phyloP scores from a whole-genome alignment of 23 red algal species.

The Agarophyton chilense region DNA sequence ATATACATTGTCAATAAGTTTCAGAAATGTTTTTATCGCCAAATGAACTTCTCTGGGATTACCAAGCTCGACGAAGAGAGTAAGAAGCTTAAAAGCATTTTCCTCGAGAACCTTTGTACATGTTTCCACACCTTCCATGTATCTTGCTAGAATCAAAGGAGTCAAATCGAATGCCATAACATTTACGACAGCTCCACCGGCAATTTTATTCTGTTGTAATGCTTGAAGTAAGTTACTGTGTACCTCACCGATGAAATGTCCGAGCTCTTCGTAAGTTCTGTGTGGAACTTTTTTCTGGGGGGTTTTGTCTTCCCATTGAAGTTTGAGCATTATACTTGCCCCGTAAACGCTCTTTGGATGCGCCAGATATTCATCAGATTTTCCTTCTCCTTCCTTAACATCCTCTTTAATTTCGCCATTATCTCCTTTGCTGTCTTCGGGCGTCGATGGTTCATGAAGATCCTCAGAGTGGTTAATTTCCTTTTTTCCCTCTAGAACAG shows the following conservation, averaged over 20 bases:
- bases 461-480: neutral
- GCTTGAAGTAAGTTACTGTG: neutral
- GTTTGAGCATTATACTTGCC: constrained; percentile 61
- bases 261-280: constrained; percentile 39
- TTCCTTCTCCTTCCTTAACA: neutral
- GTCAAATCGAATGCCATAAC: constrained; percentile 49
- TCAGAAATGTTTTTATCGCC: constrained; percentile 35
- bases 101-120: constrained; percentile 3
- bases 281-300: constrained; percentile 52
- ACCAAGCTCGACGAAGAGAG: constrained; percentile 16
- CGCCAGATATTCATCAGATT: neutral
- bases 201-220: constrained; percentile 16
- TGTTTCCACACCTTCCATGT: constrained; percentile 41
- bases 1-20: constrained; percentile 47
- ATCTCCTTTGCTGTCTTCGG: neutral
- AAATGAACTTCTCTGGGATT: constrained; percentile 64
- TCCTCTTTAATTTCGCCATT: neutral
- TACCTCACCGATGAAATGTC: constrained; percentile 18
- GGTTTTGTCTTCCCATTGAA: constrained; percentile 54
- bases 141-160: constrained; percentile 26
- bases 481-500: neutral
- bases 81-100: constrained; percentile 32
- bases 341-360: constrained; percentile 51
- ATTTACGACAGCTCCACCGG: constrained; percentile 22
- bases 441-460: neutral